phyloP scores from a whole-genome alignment of 257 asterid genomes.

The Verbascum thapsus region DNA sequence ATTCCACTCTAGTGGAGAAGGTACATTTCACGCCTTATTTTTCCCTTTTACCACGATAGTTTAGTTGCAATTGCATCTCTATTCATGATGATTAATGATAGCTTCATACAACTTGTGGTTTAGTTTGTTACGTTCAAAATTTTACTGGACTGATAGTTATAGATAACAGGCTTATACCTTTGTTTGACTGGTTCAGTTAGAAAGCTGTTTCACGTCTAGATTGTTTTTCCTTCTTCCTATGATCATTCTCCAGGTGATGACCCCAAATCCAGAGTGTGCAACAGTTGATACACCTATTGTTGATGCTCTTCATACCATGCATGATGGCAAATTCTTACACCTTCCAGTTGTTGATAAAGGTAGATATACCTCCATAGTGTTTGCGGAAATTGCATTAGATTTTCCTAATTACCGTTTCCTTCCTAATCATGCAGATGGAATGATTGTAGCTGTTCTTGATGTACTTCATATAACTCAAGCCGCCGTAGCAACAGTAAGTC shows the following conservation, averaged over 20 bases:
- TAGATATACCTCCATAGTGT: conserved; percentile 28
- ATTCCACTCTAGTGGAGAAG: conserved; percentile 81
- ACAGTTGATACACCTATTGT: conserved; percentile 85
- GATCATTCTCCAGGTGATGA: conserved; percentile 70
- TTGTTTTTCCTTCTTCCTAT: conserved; percentile 10
- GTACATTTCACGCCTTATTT: conserved; percentile 36
- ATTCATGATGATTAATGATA: conserved; percentile 11
- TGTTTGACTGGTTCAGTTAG: conserved; percentile 7
- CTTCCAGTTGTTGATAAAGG: conserved; percentile 93
- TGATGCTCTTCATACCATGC: conserved; percentile 97
- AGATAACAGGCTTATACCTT: not conserved
- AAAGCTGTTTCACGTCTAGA: too few species aligned
- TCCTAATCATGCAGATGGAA: conserved; percentile 64
- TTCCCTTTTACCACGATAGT: not conserved
- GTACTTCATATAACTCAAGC: conserved; percentile 95
- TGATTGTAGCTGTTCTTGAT: conserved; percentile 77
- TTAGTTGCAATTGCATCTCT: not conserved
- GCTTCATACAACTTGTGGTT: conserved; percentile 8
- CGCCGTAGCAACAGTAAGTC: conserved; percentile 84
- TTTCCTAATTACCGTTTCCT: conserved; percentile 9
- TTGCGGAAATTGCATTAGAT: conserved; percentile 10
- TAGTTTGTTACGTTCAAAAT: not conserved
- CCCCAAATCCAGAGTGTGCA: conserved; percentile 93
- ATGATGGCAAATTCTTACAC: conserved; percentile 87
- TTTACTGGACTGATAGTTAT: conserved; percentile 13